Evolutionary conservation across 2,329 filamentous ascomycete genomes (phyloP).

Genomic region (Colletotrichum viniferum): DNA sequence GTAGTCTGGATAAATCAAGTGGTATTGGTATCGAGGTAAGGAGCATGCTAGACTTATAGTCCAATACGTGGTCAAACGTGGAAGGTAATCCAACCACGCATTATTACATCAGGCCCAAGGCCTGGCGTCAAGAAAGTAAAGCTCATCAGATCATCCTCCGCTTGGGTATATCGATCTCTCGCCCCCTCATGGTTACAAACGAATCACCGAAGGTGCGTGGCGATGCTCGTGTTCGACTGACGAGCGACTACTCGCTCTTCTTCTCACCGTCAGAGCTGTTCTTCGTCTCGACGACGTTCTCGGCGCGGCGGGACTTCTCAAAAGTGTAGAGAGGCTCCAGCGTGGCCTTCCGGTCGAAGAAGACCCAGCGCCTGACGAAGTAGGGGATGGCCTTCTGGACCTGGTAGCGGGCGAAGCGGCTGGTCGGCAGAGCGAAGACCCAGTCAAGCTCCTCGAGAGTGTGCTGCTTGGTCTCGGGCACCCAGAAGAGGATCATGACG

Average conservation of each 20-base stretch:
- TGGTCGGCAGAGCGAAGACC: slow-evolving; percentile 39
- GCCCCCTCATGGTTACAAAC: not conserved
- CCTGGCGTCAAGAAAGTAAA: not conserved
- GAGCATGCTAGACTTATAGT: not conserved
- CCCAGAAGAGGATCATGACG: slow-evolving; percentile 59
- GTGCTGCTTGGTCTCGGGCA: slow-evolving; percentile 60
- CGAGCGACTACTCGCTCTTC: not conserved
- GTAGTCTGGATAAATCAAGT: not conserved
- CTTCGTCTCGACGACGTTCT: not conserved
- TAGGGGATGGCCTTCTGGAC: slow-evolving; percentile 35
- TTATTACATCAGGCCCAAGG: not conserved
- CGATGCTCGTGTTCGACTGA: not conserved
- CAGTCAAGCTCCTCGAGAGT: slow-evolving; percentile 48
- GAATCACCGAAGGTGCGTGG: not conserved
- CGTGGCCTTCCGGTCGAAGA: slow-evolving; percentile 32
- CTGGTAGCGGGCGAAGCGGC: slow-evolving; percentile 36
- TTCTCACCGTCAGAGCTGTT: slow-evolving; percentile 16
- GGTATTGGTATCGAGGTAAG: not conserved
- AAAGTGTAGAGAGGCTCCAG: slow-evolving; percentile 49
- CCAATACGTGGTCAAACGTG: not conserved
- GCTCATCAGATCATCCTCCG: not conserved
- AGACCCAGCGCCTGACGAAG: slow-evolving; percentile 32
- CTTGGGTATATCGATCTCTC: slow-evolving; percentile 4
- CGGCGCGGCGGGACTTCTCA: slow-evolving; percentile 22
- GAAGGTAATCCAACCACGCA: not conserved